Conservation (phyloP, 2,329 filamentous ascomycete genomes). For the Colletotrichum liriopes region DNA sequence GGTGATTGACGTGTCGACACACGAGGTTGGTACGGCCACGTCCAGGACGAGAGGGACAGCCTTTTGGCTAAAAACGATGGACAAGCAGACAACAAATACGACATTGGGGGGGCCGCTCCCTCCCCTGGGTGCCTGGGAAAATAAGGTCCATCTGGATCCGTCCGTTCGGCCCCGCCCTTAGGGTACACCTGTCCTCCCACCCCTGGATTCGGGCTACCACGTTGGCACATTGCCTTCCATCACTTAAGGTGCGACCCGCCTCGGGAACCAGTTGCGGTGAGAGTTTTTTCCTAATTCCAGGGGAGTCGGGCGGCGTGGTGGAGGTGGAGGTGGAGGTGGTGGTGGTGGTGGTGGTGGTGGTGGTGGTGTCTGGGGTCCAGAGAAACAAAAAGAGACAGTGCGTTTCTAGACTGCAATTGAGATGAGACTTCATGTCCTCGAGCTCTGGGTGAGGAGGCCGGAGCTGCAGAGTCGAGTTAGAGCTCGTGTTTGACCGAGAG, state of each 20-base stretch:
- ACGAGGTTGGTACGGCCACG: background rate
- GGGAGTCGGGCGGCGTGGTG: background rate
- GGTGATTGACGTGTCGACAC: background rate
- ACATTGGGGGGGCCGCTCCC: background rate
- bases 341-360: background rate
- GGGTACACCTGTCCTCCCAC: constrained; percentile 17
- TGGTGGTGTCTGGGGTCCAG: constrained; percentile 4
- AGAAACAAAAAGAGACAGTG: constrained; percentile 11
- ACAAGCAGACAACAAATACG: constrained; percentile 13
- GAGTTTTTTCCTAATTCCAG: background rate
- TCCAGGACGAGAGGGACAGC: background rate
- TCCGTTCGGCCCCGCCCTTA: constrained; percentile 24
- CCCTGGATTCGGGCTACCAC: constrained; percentile 10
- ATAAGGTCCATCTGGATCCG: constrained; percentile 31
- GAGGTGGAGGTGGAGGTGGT: no score
- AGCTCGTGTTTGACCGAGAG: constrained; percentile 5
- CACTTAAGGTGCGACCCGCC: constrained; percentile 21
- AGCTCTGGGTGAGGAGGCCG: background rate
- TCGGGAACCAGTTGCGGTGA: constrained; percentile 10
- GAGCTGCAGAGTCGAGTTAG: background rate
- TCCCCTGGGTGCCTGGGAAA: background rate
- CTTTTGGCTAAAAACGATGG: constrained; percentile 14
- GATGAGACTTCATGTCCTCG: constrained; percentile 3
- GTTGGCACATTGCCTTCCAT: background rate
- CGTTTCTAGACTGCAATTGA: background rate